Evolutionary conservation across 768 basidiomycete species (phyloP), one percentile per base, ranked within the genome.

Genomic region (Hypsizygus marmoreus): DNA sequence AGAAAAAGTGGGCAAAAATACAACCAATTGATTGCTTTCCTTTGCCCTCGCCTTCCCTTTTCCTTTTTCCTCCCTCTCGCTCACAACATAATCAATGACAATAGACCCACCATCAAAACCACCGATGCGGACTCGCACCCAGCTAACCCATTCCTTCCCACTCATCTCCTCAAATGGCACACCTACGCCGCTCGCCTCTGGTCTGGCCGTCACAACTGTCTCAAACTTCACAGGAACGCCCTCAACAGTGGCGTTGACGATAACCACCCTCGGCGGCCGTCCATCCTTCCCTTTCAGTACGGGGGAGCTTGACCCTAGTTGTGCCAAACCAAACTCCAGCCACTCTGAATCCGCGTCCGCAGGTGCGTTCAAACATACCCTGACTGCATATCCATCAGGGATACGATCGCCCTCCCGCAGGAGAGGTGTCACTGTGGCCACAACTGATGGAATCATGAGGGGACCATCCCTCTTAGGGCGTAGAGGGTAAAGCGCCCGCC

Each of bases 241-340:
- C 42, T 86, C 83, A 33, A 86, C 59, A 52, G 75, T 86, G 28
- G 77, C 83, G 51, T 72, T 77, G 37, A 80, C 69, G 38, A 87
- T 71, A 12, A 82, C 73, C 37, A 84, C 71, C 43, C 65, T 72
- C 33, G 79, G 76, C 31, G 69, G 65, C 24, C 52, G 53, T 26
- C 30, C 46, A 35, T 58, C 54, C 26, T 55, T 48, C 37, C 50
- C 49, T 16, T 23, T 32, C 17, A 14, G 11, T 1, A 19, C 33
- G 37, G 40, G 42, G 10, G 50, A 42, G 19, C 58, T 56, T 22
- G 53, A 43, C 31, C 51, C 51, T n/a, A 64, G 64, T 42, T 76
- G 69, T 2, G 81, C 81, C 39, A 91, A 68, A 20, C 86, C 87
- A 56, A 91, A 89, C 60, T 89, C 87, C 14, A 91, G 68, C 81